Base-by-base conservation (phyloP, 495 filamentous ascomycete species). In the Aspergillus baeticus region DNA sequence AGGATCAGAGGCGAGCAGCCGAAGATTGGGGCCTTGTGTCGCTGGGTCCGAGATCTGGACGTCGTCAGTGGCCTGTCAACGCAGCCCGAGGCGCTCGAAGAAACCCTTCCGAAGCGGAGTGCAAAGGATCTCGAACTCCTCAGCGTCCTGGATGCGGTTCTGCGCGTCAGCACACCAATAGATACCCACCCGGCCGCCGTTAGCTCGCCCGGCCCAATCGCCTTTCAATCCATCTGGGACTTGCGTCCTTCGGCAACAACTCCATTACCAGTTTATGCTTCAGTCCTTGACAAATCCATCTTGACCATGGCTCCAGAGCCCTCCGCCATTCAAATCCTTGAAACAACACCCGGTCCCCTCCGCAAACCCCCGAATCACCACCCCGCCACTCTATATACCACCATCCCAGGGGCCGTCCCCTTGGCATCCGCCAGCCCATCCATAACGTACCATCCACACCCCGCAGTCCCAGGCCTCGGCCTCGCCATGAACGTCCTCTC, bases 311-410 rank as follows among this genome's bases (percentile, higher is more conserved):
- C 69, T 0, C 71, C 71, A 0, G 55, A 59, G 21, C 64, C 66
- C 22, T 62, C 64, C 17, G 65, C 67, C 29, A 48, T 74, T 21
- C 71, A 67, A 23, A 44, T 74, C 49, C 69, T 74, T 47, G 71
- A 74, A 47, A 39, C 39, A 36, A 74, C 67, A 5, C 69, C 69
- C 21, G 71, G 67, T 6, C 63, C 69, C 8, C 63, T 64, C 11
- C 71, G 71, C 38, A 72, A 74, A 51, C 71, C 71, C 50, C 70
- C 70, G 6, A 73, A 73, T 51, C 70, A 73, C 50, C 70, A 73
- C 26, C 62, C 65, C n/a, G 70, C 70, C 18, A 65, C 71, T 45
- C 69, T 73, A 36, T 73, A 73, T 38, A 73, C 70, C 7, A 70
- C 69, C 31, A 38, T 58, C 15, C 65, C 65, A 0, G 69, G 70